Base-by-base conservation (phyloP, 2,329 filamentous ascomycete species). In the Tolypocladium guangdongense region DNA sequence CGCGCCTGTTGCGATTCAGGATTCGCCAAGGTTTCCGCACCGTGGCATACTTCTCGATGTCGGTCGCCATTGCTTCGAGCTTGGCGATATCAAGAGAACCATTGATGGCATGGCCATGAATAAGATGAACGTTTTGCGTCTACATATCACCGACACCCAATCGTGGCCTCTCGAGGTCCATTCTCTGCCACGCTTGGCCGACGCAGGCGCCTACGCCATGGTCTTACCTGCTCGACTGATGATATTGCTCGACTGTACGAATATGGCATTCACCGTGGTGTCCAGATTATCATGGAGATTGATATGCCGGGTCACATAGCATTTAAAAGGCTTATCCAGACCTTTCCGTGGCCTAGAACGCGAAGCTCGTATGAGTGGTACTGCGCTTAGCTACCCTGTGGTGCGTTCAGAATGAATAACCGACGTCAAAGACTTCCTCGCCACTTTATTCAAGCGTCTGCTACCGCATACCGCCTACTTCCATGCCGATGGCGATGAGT, bases 401-500 rank as follows among this genome's bases (percentile, higher is more conserved):
- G 83, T 30, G 83, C 87, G 10, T 75, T 95, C 56, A 88, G 88
- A 66, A 78, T 96, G 53, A 92, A 93, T 69, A 83, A 71, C 82
- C 1, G 77, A 71, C 1, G 88, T 93, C 2, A 78, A 85, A 60
- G 70, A 77, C 1, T 95, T 95, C 67, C 68, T 95, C 10, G 79
- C 86, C 53, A 84, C 69, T 38, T 70, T 95, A 16, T 86, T 90
- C 61, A 76, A 77, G n/a, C 90, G 95, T 64, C 65, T 95, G 24
- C 72, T 95, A 51, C 89, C 90, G 16, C 78, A 88, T 67, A 77
- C 85, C 2, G 72, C 81, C 7, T 82, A 92, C 70, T 95, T 92
- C 74, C 90, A 95, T 71, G 87, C 87, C 1, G 90, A 90, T 47
- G 90, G 90, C 54, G 90, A 95, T 63, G 90, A 95, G 72, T 82